phyloP scores from a whole-genome alignment of 2,329 filamentous ascomycete species.

The Aspergillus fructus region DNA sequence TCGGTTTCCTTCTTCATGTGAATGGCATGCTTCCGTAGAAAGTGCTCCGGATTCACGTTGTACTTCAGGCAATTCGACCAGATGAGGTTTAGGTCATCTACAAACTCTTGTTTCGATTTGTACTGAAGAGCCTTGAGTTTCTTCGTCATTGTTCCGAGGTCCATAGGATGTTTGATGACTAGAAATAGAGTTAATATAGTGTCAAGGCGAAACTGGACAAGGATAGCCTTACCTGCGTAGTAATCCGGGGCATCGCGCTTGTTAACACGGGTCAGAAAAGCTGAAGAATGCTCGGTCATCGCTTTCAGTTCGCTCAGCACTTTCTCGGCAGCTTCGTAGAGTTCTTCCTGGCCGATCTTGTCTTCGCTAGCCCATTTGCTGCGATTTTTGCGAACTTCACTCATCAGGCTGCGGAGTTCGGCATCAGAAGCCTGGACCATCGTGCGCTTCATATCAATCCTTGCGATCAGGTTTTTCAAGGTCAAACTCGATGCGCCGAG shows the following conservation, averaged over 20 bases:
- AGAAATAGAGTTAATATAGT: conserved; percentile 23
- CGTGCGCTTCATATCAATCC: conserved; percentile 89
- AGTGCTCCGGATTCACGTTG: conserved; percentile 85
- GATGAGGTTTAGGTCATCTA: conserved; percentile 88
- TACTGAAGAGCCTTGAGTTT: conserved; percentile 80
- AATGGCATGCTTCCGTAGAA: conserved; percentile 85
- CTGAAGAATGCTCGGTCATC: conserved; percentile 95
- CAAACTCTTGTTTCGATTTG: conserved; percentile 91
- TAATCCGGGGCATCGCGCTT: conserved; percentile 97
- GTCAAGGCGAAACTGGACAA: neutral
- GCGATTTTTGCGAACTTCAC: conserved; percentile 94
- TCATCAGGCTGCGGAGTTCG: conserved; percentile 88
- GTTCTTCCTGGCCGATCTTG: conserved; percentile 93
- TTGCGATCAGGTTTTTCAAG: conserved; percentile 92
- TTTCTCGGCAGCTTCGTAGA: conserved; percentile 96
- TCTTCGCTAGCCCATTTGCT: conserved; percentile 99
- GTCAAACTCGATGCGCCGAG: conserved; percentile 94
- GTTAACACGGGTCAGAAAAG: conserved; percentile 90
- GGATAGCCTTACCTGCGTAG: conserved; percentile 68
- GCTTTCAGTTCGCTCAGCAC: conserved; percentile 96
- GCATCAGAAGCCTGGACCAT: conserved; percentile 90
- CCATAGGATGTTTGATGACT: conserved; percentile 97
- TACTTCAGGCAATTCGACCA: conserved; percentile 97
- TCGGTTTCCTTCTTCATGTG: conserved; percentile 98
- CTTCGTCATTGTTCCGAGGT: conserved; percentile 96